These are phyloP conservation scores for Phytopythium chamaehyphon DNA, from an alignment of 352 stramenopile genomes.

Conservation along the genomic window DNA sequence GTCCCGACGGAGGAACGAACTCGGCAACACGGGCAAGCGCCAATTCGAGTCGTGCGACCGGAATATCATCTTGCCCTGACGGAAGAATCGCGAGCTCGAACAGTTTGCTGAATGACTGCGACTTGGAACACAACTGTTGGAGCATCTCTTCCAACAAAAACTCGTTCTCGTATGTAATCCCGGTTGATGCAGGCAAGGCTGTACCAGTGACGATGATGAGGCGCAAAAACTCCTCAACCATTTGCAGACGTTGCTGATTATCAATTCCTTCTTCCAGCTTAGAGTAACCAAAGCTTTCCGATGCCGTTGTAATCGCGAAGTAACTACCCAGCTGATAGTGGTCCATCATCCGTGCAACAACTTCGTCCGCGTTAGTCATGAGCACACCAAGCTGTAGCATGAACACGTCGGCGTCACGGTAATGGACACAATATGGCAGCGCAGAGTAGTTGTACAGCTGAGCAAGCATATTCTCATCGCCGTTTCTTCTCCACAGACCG, in stretches of 20 bases:
- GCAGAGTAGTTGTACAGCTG: slow-evolving; percentile 90
- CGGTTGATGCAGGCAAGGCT: slow-evolving; percentile 58
- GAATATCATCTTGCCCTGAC: slow-evolving; percentile 79
- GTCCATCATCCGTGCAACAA: slow-evolving; percentile 73
- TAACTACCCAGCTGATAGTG: slow-evolving; percentile 72
- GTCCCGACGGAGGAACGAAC: slow-evolving; percentile 66
- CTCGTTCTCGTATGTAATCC: slow-evolving; percentile 55
- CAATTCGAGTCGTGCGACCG: slow-evolving; percentile 56
- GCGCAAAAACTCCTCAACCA: slow-evolving; percentile 82
- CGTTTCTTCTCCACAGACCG: slow-evolving; percentile 83
- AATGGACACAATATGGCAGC: slow-evolving; percentile 84
- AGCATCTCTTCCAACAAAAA: slow-evolving; percentile 84
- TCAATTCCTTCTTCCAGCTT: slow-evolving; percentile 59
- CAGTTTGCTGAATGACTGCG: slow-evolving; percentile 76
- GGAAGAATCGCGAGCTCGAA: slow-evolving; percentile 78
- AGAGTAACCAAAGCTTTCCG: slow-evolving; percentile 38
- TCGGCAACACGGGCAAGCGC: slow-evolving; percentile 59
- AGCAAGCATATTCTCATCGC: slow-evolving; percentile 87
- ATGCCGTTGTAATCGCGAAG: slow-evolving; percentile 32
- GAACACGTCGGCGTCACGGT: slow-evolving; percentile 76
- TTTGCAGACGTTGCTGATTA: slow-evolving; percentile 60
- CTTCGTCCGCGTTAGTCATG: slow-evolving; percentile 53
- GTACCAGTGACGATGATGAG: slow-evolving; percentile 77
- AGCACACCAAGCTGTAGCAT: slow-evolving; percentile 73
- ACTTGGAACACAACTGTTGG: slow-evolving; percentile 79